These are phyloP conservation scores for Melaleuca alternifolia DNA, from an alignment of 345 rosid species.

Conservation along the genomic window DNA sequence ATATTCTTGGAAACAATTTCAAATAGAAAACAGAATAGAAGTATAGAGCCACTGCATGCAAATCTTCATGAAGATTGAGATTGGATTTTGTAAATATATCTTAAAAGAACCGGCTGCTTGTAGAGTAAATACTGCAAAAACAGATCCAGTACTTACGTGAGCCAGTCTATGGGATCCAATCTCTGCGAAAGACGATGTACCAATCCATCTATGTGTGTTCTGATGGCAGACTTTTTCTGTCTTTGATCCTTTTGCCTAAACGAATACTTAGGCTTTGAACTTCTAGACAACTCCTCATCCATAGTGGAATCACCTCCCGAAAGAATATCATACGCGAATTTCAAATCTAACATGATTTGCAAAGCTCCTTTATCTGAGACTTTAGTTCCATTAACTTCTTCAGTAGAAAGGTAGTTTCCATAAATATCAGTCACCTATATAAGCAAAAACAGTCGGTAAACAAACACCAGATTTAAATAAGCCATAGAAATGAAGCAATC, in stretches of 20 bases:
- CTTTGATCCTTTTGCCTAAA: slow-evolving; percentile 56
- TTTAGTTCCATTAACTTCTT: slow-evolving; percentile 47
- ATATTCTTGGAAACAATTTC: not conserved
- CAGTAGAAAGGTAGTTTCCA: slow-evolving; percentile 56
- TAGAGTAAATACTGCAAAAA: not conserved
- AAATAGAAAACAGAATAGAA: not conserved
- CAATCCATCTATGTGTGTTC: slow-evolving; percentile 52
- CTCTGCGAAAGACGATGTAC: slow-evolving; percentile 50
- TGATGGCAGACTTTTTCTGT: slow-evolving; percentile 32
- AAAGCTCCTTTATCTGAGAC: slow-evolving; percentile 93
- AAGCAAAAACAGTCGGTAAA: not conserved
- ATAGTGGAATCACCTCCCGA: slow-evolving; percentile 59
- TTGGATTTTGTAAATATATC: not conserved
- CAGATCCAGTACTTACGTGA: slow-evolving; percentile 51
- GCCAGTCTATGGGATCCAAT: slow-evolving; percentile 99
- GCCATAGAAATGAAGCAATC: not conserved
- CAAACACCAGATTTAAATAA: not conserved
- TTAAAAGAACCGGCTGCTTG: not conserved
- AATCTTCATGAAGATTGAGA: not conserved
- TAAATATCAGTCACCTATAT: slow-evolving; percentile 59
- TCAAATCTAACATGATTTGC: slow-evolving; percentile 79
- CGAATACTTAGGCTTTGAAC: slow-evolving; percentile 37
- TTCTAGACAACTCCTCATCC: slow-evolving; percentile 40
- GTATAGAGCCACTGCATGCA: not conserved
- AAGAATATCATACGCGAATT: slow-evolving; percentile 75